Evolutionary conservation across 805 yeast genomes (phyloP).

Genomic region (Myxozyma vanderwaltii): DNA sequence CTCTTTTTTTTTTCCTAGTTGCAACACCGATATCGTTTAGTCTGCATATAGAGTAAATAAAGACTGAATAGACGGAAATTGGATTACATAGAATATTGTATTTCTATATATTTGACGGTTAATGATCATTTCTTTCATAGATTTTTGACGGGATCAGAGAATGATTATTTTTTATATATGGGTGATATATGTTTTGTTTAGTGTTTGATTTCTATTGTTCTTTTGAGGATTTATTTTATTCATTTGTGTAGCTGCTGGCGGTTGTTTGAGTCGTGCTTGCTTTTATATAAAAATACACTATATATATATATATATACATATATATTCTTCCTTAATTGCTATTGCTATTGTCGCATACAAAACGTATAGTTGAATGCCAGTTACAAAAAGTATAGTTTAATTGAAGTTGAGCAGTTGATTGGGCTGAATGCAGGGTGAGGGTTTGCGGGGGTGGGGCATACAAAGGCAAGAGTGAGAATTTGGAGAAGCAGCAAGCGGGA

Average conservation of each 20-base stretch:
- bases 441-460: slow-evolving; percentile 16
- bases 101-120: not conserved
- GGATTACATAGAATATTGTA: too few relatives aligned
- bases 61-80: too few relatives aligned
- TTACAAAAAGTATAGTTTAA: too few relatives aligned
- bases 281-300: not conserved
- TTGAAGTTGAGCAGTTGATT: too few relatives aligned
- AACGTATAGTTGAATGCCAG: too few relatives aligned
- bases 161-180: not conserved
- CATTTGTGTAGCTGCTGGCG: not conserved
- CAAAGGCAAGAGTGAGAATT: not conserved
- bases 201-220: not conserved
- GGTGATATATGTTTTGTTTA: too few relatives aligned
- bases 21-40: slow-evolving; percentile 1
- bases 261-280: slow-evolving; percentile 1
- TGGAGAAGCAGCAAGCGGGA: not conserved
- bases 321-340: not conserved
- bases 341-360: too few relatives aligned
- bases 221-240: not conserved
- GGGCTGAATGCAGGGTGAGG: slow-evolving; percentile 3
- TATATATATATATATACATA: too few relatives aligned
- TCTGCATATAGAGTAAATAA: too few relatives aligned
- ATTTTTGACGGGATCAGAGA: not conserved
- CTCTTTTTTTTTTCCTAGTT: not conserved
- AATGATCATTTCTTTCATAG: not conserved